Conservation (phyloP, 768 basidiomycete species). For the Lepiota subincarnata region DNA sequence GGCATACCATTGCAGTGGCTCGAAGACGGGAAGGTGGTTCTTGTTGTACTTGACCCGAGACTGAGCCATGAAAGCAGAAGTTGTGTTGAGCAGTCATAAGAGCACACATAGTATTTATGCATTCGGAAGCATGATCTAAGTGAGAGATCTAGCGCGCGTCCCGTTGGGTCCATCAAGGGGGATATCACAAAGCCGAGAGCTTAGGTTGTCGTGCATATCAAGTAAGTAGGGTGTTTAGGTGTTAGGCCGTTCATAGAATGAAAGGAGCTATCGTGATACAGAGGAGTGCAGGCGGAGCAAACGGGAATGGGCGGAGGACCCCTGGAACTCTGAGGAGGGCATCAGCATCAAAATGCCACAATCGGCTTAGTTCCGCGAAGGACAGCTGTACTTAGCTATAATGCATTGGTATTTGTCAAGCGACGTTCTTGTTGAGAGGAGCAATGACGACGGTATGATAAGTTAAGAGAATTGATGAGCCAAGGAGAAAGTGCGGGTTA, state of each 20-base stretch:
- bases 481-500: neutral
- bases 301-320: neutral
- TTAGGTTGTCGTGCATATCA: conserved; percentile 4
- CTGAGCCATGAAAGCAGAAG: conserved; percentile 5
- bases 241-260: conserved; percentile 7
- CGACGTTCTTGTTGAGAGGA: too few species aligned
- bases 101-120: conserved; percentile 9
- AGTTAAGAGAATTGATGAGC: neutral
- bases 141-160: conserved; percentile 5
- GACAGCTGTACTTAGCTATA: too few species aligned
- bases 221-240: conserved; percentile 3
- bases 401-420: too few species aligned
- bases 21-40: conserved; percentile 36
- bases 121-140: conserved; percentile 8
- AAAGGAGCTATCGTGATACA: conserved; percentile 8
- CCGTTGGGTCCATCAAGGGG: conserved; percentile 2
- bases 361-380: too few species aligned
- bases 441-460: too few species aligned
- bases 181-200: conserved; percentile 9
- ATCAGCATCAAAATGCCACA: neutral
- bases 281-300: neutral
- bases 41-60: conserved; percentile 29
- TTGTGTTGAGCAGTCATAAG: neutral
- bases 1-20: conserved; percentile 44
- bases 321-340: neutral